Evolutionary conservation across 192 early-diverging fungal genomes (phyloP).

Genomic region (Backusella macrospora): DNA sequence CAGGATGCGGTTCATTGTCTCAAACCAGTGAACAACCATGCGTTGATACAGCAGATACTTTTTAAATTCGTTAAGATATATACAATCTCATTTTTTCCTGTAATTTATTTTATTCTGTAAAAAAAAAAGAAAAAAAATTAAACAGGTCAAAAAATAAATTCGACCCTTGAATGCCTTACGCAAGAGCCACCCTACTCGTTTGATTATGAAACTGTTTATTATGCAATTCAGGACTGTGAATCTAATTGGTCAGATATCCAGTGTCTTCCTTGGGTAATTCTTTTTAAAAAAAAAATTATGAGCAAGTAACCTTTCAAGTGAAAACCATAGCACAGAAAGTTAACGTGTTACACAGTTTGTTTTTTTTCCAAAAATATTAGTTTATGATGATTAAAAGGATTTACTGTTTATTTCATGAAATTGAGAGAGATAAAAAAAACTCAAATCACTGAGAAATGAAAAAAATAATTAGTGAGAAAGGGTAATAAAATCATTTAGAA

Average conservation of each 20-base stretch:
- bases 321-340: background rate
- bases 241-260: background rate
- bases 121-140: background rate
- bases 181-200: background rate
- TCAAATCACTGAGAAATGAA: too few species aligned
- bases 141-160: background rate
- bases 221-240: background rate
- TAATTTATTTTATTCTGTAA: background rate
- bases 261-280: background rate
- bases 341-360: background rate
- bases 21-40: background rate
- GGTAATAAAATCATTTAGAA: too few species aligned
- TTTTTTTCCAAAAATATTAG: background rate
- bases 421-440: too few species aligned
- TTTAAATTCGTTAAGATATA: background rate
- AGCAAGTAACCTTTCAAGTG: background rate
- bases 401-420: background rate
- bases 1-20: background rate
- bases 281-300: background rate
- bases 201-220: constrained; percentile 3
- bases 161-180: background rate
- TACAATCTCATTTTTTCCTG: background rate
- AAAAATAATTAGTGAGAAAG: too few species aligned
- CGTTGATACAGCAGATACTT: background rate
- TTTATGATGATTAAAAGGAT: background rate